Evolutionary conservation across 2,329 filamentous ascomycete species (phyloP).

Genomic region (Penicillium paneum): DNA sequence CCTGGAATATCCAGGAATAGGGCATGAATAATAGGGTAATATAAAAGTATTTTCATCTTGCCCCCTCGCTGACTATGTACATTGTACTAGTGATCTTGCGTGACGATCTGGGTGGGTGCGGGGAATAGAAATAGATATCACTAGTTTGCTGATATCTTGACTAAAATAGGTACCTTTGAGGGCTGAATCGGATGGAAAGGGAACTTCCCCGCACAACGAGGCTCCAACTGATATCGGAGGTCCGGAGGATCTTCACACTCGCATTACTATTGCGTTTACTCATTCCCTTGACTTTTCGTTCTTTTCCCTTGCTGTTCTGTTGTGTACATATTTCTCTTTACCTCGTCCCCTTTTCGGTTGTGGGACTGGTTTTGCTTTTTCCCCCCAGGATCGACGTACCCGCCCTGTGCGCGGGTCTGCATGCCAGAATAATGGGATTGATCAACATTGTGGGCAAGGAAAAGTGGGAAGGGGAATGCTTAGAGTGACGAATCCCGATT

Average conservation of each 20-base stretch:
- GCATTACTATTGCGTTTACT: not conserved
- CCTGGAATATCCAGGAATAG: not conserved
- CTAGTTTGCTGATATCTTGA: not conserved
- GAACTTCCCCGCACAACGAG: not conserved
- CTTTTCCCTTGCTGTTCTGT: not conserved
- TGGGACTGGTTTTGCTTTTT: not conserved
- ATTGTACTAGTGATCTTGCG: constrained; percentile 1
- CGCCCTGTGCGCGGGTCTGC: constrained; percentile 6
- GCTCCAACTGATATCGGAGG: not conserved
- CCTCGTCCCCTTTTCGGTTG: not conserved
- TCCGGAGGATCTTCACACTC: not conserved
- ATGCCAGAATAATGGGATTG: constrained; percentile 3
- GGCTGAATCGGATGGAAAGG: not conserved
- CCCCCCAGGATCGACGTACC: constrained; percentile 7
- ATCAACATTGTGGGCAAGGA: not conserved
- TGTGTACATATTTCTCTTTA: not conserved
- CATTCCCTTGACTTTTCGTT: not conserved
- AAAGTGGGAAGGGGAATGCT: not conserved
- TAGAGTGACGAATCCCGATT: not conserved
- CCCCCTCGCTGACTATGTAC: not conserved
- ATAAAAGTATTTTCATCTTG: not conserved
- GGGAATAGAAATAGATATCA: constrained; percentile 3
- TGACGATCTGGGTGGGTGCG: constrained; percentile 1
- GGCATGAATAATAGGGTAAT: not conserved
- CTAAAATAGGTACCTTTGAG: not conserved